phyloP scores from a whole-genome alignment of 2,329 filamentous ascomycete genomes.

The Talaromyces sp. region DNA sequence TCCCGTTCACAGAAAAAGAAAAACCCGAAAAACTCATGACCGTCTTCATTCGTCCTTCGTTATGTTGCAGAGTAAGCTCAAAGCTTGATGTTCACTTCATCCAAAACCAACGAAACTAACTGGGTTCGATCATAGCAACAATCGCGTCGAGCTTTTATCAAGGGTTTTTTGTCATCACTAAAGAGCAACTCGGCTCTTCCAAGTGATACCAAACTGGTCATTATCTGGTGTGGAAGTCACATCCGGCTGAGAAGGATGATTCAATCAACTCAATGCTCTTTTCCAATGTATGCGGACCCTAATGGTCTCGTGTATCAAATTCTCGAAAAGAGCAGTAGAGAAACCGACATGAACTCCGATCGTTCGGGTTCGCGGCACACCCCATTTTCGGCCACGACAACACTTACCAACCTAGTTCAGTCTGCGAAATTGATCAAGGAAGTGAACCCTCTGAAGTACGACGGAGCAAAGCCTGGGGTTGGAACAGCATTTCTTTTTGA shows the following conservation, averaged over 20 bases:
- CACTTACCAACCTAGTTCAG: slow-evolving; percentile 38
- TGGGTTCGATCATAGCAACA: slow-evolving; percentile 60
- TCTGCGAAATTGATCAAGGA: slow-evolving; percentile 56
- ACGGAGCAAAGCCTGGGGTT: slow-evolving; percentile 62
- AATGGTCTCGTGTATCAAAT: slow-evolving; percentile 62
- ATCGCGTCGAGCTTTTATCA: slow-evolving; percentile 28
- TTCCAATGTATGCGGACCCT: slow-evolving; percentile 75
- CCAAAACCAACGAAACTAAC: slow-evolving; percentile 61
- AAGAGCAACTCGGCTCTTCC: slow-evolving; percentile 40
- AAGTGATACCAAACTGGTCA: slow-evolving; percentile 59
- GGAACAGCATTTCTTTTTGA: slow-evolving; percentile 80
- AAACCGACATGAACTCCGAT: slow-evolving; percentile 50
- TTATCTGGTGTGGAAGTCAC: slow-evolving; percentile 70
- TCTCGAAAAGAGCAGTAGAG: slow-evolving; percentile 66
- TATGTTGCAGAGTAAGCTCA: slow-evolving; percentile 7
- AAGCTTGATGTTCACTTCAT: neutral
- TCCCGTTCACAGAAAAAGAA: slow-evolving; percentile 41
- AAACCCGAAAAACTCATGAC: slow-evolving; percentile 46
- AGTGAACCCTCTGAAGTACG: slow-evolving; percentile 61
- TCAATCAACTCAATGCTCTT: slow-evolving; percentile 61
- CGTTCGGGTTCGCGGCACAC: neutral
- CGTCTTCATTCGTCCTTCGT: neutral
- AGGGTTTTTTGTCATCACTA: slow-evolving; percentile 5
- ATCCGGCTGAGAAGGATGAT: slow-evolving; percentile 66
- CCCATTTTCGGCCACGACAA: slow-evolving; percentile 47